Evolutionary conservation across 192 early-diverging fungal species (phyloP).

Genomic region (Coemansia umbellata): DNA sequence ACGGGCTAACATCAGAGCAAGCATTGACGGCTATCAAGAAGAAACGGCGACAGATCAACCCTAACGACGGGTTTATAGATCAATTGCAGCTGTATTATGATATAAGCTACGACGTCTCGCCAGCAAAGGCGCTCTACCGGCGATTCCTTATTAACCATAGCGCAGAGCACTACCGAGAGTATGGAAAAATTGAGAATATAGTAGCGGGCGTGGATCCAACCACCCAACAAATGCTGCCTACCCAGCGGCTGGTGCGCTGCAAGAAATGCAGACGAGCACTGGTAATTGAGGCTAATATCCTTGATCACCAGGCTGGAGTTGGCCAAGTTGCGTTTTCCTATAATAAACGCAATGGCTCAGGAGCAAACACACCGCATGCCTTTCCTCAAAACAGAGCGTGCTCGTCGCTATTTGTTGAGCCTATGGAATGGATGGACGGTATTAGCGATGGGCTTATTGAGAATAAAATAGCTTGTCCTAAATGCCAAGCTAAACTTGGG

Average conservation of each 20-base stretch:
- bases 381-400: conserved; percentile 54
- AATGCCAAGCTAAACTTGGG: conserved; percentile 75
- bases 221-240: not conserved
- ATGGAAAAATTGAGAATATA: conserved; percentile 57
- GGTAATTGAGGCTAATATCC: conserved; percentile 58
- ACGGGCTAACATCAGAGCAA: conserved; percentile 41
- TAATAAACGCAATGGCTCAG: conserved; percentile 60
- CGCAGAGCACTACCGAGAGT: conserved; percentile 55
- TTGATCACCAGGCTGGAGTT: conserved; percentile 64
- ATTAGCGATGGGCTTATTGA: conserved; percentile 55
- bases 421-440: conserved; percentile 78
- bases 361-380: conserved; percentile 44
- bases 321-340: conserved; percentile 72
- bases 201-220: conserved; percentile 55
- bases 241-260: conserved; percentile 43
- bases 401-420: conserved; percentile 78
- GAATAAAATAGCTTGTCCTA: conserved; percentile 72
- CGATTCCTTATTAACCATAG: conserved; percentile 61
- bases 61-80: conserved; percentile 62
- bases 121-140: conserved; percentile 55
- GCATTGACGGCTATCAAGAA: conserved; percentile 48
- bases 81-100: conserved; percentile 62
- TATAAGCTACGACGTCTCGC: conserved; percentile 57
- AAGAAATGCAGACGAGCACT: conserved; percentile 62
- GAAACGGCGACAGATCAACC: conserved; percentile 51